Conservation (phyloP, 192 early-diverging fungal genomes). For the Pilobolus umbonatus region DNA sequence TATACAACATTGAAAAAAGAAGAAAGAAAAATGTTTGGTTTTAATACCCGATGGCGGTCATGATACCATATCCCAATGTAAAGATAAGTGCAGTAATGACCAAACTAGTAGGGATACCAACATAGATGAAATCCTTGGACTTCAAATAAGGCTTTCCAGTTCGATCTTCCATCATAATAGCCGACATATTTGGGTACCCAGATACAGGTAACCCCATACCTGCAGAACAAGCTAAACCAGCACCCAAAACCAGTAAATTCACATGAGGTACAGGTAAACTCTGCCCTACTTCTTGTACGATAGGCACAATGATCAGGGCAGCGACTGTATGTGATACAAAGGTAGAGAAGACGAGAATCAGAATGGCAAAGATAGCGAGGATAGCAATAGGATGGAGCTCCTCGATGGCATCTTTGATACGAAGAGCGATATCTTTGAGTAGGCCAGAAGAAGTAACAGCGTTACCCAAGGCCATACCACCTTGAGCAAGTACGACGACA, state of each 20-base stretch:
- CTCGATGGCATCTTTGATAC: conserved; percentile 50
- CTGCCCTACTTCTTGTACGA: conserved; percentile 67
- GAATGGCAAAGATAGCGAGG: conserved; percentile 52
- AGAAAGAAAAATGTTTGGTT: not conserved
- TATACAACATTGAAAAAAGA: no score
- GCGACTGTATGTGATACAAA: conserved; percentile 80
- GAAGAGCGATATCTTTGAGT: conserved; percentile 52
- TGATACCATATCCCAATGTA: conserved; percentile 59
- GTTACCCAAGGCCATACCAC: conserved; percentile 72
- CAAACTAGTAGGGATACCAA: conserved; percentile 55
- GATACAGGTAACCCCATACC: conserved; percentile 58
- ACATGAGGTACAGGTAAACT: conserved; percentile 61
- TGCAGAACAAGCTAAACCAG: conserved; percentile 44
- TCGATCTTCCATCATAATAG: conserved; percentile 61
- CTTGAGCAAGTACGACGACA: conserved; percentile 66
- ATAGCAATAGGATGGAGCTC: conserved; percentile 51
- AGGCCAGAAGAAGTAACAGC: conserved; percentile 70
- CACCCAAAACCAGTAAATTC: conserved; percentile 66
- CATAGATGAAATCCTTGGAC: conserved; percentile 60
- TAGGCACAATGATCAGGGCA: conserved; percentile 71
- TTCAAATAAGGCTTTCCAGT: conserved; percentile 61
- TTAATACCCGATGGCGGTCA: conserved; percentile 38
- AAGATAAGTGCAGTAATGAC: conserved; percentile 53
- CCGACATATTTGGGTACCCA: conserved; percentile 78
- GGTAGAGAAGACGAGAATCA: conserved; percentile 65